Evolutionary conservation across 2,329 filamentous ascomycete genomes (phyloP), one percentile per base, ranked within the genome.

Genomic region (Calonectria fujianensis): DNA sequence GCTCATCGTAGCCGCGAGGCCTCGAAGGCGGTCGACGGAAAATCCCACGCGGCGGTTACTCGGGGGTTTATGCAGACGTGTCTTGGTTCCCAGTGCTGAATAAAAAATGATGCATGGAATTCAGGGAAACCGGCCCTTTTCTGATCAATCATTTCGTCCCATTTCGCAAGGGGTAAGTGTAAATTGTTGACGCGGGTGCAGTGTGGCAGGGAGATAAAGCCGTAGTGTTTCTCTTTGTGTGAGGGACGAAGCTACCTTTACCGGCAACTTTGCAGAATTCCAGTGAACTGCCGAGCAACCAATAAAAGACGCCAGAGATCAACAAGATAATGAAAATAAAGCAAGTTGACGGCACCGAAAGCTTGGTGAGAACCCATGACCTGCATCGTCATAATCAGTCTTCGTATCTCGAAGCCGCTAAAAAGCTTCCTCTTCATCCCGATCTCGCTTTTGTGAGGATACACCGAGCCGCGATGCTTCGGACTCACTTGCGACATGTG

Each of bases 21-120:
- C 45, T 59, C 24, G 31, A 48, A 20, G 48, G 50, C 57, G n/a
- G n/a, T 39, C 13, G 35, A 63, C 57, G 35, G 57, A 24, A 63
- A 63, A 63, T 63, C 57, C 57, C 24, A 70, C 32, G 32, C 57
- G 63, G 54, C 63, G 61, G 32, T 79, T 80, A 77, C 75, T 80
- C 79, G 79, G 79, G 76, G 65, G 51, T 78, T 80, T 72, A 80
- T 80, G 79, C 79, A 70, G 77, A 77, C 73, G 70, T 65, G 50
- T 52, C 37, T 57, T 41, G 65, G 65, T 20, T 10, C 8, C 14
- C 27, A 16, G 50, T 31, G 48, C 16, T 52, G 32, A 68, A 67
- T 67, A 29, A 39, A 57, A 57, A 54, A 57, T 31, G 35, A 31
- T 57, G 51, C 52, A 68, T 52, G 52, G 45, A 61, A 65, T 51